phyloP scores from a whole-genome alignment of 352 stramenopile species.

The Aphanomyces stellatus region DNA sequence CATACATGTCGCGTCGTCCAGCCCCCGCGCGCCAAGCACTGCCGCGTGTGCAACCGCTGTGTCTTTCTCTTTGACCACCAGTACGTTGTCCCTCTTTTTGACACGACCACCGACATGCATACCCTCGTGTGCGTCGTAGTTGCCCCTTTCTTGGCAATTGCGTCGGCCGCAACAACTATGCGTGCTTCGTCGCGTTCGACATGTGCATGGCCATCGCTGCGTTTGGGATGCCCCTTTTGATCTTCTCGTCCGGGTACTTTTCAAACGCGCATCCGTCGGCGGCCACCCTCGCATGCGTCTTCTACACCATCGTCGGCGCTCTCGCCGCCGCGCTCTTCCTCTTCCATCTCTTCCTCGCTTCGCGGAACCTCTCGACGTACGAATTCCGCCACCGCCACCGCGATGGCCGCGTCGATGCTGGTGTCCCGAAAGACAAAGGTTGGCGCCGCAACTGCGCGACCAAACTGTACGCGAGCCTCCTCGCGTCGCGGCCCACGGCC shows the following conservation, averaged over 20 bases:
- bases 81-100: constrained; percentile 35
- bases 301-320: neutral
- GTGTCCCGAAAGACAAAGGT: too few relatives aligned
- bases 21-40: constrained; percentile 74
- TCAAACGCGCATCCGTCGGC: neutral
- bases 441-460: too few relatives aligned
- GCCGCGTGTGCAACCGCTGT: constrained; percentile 88
- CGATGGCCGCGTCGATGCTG: too few relatives aligned
- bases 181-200: constrained; percentile 70
- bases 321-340: constrained; percentile 26
- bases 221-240: constrained; percentile 48
- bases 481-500: too few relatives aligned
- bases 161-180: constrained; percentile 96
- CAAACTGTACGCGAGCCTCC: too few relatives aligned
- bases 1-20: constrained; percentile 77
- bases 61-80: constrained; percentile 98
- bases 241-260: constrained; percentile 24
- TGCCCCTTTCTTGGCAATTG: constrained; percentile 99
- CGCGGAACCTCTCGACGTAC: constrained; percentile 68
- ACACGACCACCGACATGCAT: constrained; percentile 2
- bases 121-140: constrained; percentile 27
- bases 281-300: neutral
- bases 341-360: constrained; percentile 70
- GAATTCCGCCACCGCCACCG: constrained; percentile 64
- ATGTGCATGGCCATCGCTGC: constrained; percentile 32